Percentiles rank a stretch among this genome's conserved stretches.
Evolutionary conservation across 257 asterid species (phyloP).

Genomic region (Leptodermis oblonga): DNA sequence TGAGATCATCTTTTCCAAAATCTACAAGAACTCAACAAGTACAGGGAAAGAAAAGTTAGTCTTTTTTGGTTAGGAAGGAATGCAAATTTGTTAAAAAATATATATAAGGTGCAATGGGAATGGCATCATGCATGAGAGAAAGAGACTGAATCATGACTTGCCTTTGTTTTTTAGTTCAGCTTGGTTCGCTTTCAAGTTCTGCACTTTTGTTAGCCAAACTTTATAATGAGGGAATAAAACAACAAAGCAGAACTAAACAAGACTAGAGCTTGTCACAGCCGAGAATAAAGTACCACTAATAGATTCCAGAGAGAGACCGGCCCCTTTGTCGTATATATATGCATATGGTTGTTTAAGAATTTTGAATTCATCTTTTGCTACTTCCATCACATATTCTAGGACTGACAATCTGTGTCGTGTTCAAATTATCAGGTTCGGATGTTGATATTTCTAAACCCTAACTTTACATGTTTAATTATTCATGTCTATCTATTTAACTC

Average conservation of each 20-base stretch:
- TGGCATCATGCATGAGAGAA: not conserved
- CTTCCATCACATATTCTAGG: not conserved
- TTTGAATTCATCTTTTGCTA: constrained; percentile 28
- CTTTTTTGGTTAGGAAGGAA: not conserved
- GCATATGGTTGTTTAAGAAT: constrained; percentile 17
- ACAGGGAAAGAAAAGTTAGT: constrained; percentile 20
- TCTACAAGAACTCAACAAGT: constrained; percentile 28
- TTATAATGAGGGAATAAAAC: constrained; percentile 32
- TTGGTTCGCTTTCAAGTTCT: constrained; percentile 9
- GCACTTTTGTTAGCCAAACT: constrained; percentile 12
- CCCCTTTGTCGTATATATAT: constrained; percentile 38
- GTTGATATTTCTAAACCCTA: no score
- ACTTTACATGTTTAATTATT: no score
- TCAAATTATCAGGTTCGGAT: no score
- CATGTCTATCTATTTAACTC: no score
- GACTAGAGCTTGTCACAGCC: constrained; percentile 21
- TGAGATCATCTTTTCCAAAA: constrained; percentile 55
- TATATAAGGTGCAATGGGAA: not conserved
- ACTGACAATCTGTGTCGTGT: no score
- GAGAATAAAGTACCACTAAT: constrained; percentile 25
- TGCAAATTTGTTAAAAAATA: not conserved
- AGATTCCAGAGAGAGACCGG: constrained; percentile 22
- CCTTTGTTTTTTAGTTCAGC: constrained; percentile 18
- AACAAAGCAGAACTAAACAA: constrained; percentile 31
- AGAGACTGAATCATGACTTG: constrained; percentile 23